Evolutionary conservation across 148 eudicot species (phyloP), one percentile per base, ranked within the genome.

Genomic region (Simmondsia chinensis): DNA sequence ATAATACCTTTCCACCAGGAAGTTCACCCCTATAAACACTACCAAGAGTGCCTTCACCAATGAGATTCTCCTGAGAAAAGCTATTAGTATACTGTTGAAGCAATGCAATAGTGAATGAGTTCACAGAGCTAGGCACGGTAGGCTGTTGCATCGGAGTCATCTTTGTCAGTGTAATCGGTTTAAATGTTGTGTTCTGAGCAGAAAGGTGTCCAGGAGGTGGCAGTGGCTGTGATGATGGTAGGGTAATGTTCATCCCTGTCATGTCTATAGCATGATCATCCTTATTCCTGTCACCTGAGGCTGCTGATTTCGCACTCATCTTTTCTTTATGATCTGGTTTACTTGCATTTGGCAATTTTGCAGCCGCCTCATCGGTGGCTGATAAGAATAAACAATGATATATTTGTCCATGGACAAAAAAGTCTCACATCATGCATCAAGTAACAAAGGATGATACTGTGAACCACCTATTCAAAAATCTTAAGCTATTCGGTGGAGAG

Each of bases 41-140:
- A 22, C 99, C 94, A 34, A 82, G 57, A 57, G 48, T 50, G 66
- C 99, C 99, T 34, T 61, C 68, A 54, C 99, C 99, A 29, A 93
- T 57, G 52, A 77, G 75, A 63, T 86, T 82, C 33, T 77, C 94
- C 66, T 82, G 82, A 39, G 96, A 82, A 75, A 93, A 93, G 74
- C 99, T 86, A 39, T 80, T 44, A 13, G 89, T 93, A 56, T 64
- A 93, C 54, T 82, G 70, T 60, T 86, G 99, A 60, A 93, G 88
- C 20, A 73, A 66, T 44, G 94, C 96, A 48, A 93, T 73, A 32
- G 74, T 72, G 71, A 70, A 93, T 37, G 66, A 45, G 64, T 67
- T 68, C 33, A 60, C 75, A 41, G 85, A 68, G 48, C 64, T 73
- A 9, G 74, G 66, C 40, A 54, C 41, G 21, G 57, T 30, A 27